Evolutionary conservation across 495 filamentous ascomycete species (phyloP), one percentile per base, ranked within the genome.

Genomic region (Penicillium alfredii): DNA sequence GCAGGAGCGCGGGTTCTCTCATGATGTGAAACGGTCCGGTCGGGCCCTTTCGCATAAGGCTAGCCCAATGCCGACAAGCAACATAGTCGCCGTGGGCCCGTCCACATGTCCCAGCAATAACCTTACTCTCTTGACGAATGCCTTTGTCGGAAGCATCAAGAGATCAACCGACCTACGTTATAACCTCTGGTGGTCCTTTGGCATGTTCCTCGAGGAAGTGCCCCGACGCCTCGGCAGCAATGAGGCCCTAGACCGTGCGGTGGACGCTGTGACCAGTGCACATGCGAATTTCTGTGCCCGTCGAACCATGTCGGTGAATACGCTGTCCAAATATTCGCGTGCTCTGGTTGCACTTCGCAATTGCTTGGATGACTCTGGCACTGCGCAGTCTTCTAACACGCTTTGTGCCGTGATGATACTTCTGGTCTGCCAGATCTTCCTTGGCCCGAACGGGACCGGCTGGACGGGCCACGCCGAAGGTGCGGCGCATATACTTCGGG

Each of bases 381-480:
- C 61, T 40, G 68, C 67, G 3, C 32, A 42, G 1, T 39, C 54
- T 5, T 51, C 63, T 1, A 61, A 61, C 25, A 72, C 70, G 11
- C 45, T 74, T 3, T 62, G 63, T 30, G 64, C 71, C 1, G 61
- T 73, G 0, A 64, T 63, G 51, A 11, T 74, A 9, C 30, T 71
- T 5, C 34, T 68, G 24, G 50, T 71, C 6, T 62, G 58, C 31
- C 56, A 68, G 51, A 34, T 42, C 13, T 56, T 68, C 19, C 33
- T 53, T 15, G 56, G 55, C 2, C 11, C 4, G 23, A 25, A 27
- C 25, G 4, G 33, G 14, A 5, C 19, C 11, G 19, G 8, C 2
- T 45, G 42, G 39, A 51, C 52, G n/a, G 64, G 64, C 10, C 68
- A 72, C 49, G 51, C 55, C 4, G 55, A 65, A 42, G 66, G 66